Percentiles rank a stretch among this genome's conserved stretches.
Evolutionary conservation across 306 rosid species (phyloP).

Genomic region (Rosa multiflora): DNA sequence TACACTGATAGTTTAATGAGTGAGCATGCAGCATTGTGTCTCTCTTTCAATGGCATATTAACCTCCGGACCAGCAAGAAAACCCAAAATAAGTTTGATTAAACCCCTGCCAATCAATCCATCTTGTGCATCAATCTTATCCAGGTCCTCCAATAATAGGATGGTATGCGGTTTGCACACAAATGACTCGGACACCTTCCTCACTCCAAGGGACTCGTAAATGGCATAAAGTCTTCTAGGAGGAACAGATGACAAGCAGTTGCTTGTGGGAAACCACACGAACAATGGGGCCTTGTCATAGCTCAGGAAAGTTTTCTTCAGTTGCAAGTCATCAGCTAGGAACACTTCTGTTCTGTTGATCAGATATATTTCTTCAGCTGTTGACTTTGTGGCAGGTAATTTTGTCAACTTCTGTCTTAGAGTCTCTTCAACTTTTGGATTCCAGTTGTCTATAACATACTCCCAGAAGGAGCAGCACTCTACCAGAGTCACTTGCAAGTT

Average conservation of each 20-base stretch:
- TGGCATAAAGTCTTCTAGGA: not conserved
- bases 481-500: not conserved
- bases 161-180: not conserved
- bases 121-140: not conserved
- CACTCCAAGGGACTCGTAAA: not conserved
- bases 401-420: not conserved
- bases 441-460: not conserved
- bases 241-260: not conserved
- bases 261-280: not conserved
- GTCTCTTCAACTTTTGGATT: not conserved
- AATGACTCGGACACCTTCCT: not conserved
- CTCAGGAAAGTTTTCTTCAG: not conserved
- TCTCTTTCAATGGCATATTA: not conserved
- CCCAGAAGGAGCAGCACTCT: constrained; percentile 6
- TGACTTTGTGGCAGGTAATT: not conserved
- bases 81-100: not conserved
- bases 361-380: not conserved
- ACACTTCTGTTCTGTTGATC: not conserved
- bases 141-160: not conserved
- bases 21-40: not conserved
- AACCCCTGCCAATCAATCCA: not conserved
- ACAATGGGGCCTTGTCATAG: not conserved
- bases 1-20: not conserved
- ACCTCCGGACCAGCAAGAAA: not conserved
- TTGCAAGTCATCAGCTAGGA: not conserved